Conservation (phyloP, 805 yeast genomes). For the Sugiyamaella mastotermitis region DNA sequence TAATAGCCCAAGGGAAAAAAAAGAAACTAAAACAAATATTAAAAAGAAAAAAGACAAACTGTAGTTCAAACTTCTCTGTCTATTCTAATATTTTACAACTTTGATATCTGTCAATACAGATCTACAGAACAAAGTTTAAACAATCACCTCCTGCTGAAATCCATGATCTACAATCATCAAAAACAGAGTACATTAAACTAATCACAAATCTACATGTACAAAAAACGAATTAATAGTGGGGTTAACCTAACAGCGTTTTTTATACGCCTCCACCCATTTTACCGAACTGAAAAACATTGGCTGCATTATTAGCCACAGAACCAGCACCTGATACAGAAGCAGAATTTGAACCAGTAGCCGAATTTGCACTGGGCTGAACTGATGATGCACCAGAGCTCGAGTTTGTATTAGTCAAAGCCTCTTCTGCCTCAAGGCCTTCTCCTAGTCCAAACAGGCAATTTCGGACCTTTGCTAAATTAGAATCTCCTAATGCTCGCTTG, state of each 20-base stretch:
- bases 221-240: background rate
- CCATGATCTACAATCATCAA: no score
- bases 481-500: slow-evolving; percentile 30
- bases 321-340: background rate
- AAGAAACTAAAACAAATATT: no score
- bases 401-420: background rate
- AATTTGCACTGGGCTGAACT: slow-evolving; percentile 2
- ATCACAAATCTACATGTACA: no score
- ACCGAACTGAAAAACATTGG: slow-evolving; percentile 25
- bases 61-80: no score
- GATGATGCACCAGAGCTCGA: background rate
- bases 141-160: no score
- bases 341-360: background rate
- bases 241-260: no score
- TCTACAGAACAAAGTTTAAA: no score
- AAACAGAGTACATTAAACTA: no score
- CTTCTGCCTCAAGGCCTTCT: slow-evolving; percentile 1
- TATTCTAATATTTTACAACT: no score
- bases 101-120: no score
- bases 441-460: slow-evolving; percentile 36
- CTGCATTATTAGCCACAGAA: slow-evolving; percentile 12
- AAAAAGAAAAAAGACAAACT: no score
- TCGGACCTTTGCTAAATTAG: slow-evolving; percentile 24
- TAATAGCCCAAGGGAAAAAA: no score
- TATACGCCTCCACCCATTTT: slow-evolving; percentile 27